phyloP scores from a whole-genome alignment of 805 yeast species.

The Sungouiella blattae region DNA sequence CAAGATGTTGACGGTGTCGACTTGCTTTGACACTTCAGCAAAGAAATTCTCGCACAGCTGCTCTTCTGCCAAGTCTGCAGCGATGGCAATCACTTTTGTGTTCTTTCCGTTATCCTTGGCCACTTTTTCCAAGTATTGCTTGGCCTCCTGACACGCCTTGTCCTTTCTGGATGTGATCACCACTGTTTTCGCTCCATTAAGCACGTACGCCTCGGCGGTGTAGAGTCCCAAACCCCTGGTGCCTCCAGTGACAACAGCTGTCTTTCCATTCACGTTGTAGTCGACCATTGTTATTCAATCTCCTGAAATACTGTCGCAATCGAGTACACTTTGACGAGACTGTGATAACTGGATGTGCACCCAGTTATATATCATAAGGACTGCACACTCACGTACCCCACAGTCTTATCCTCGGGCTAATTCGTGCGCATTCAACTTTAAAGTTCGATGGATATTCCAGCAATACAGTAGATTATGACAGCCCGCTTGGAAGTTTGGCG shows the following conservation, averaged over 20 bases:
- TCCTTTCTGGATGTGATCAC: conserved; percentile 64
- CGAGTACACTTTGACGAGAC: no score
- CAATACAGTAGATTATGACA: background rate
- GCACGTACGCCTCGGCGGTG: conserved; percentile 61
- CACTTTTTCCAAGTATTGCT: conserved; percentile 31
- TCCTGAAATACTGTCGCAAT: no score
- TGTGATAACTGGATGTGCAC: no score
- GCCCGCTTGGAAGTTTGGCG: background rate
- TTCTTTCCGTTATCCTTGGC: conserved; percentile 32
- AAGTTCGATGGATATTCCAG: no score
- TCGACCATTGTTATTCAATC: conserved; percentile 46
- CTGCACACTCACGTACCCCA: conserved; percentile 1
- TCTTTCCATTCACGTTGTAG: conserved; percentile 54
- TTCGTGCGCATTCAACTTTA: conserved; percentile 1
- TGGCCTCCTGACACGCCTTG: conserved; percentile 60
- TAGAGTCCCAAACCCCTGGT: conserved; percentile 70
- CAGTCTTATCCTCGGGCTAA: conserved; percentile 1
- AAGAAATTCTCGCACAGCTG: conserved; percentile 46
- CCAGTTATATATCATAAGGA: background rate
- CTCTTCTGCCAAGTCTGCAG: conserved; percentile 54
- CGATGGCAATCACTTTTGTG: conserved; percentile 39
- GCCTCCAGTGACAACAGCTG: conserved; percentile 70
- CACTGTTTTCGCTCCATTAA: conserved; percentile 59
- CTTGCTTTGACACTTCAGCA: conserved; percentile 35
- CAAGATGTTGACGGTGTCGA: conserved; percentile 54